These are phyloP conservation scores for Thelonectria rubi DNA, from an alignment of 2,329 filamentous ascomycete species.

Conservation along the genomic window DNA sequence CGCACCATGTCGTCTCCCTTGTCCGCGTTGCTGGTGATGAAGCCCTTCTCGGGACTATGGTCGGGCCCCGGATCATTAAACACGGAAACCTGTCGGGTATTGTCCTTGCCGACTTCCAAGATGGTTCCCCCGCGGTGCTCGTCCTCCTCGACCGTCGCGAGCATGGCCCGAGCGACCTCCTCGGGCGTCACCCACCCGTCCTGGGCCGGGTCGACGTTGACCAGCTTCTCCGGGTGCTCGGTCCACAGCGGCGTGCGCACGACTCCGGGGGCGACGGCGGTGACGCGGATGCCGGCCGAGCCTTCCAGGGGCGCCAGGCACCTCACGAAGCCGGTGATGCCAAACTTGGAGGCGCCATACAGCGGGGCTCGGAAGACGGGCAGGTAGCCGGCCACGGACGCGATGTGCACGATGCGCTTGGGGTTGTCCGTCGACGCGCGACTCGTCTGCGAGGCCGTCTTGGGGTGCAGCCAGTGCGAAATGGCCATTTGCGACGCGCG, in stretches of 20 bases:
- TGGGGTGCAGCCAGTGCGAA: constrained; percentile 48
- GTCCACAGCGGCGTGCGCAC: constrained; percentile 57
- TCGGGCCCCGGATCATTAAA: constrained; percentile 54
- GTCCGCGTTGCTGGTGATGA: constrained; percentile 41
- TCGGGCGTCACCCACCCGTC: constrained; percentile 54
- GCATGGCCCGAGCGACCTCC: constrained; percentile 56
- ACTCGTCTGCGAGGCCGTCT: constrained; percentile 1
- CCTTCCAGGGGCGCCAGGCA: constrained; percentile 50
- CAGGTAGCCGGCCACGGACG: constrained; percentile 49
- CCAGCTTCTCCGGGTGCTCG: constrained; percentile 55
- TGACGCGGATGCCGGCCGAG: constrained; percentile 49
- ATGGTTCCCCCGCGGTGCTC: constrained; percentile 51
- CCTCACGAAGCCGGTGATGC: constrained; percentile 52
- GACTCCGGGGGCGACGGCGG: constrained; percentile 55
- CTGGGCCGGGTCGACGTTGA: constrained; percentile 44
- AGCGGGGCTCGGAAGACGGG: constrained; percentile 48
- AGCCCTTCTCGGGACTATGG: constrained; percentile 37
- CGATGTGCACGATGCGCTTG: constrained; percentile 51
- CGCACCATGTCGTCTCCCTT: constrained; percentile 43
- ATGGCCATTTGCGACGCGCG: constrained; percentile 53
- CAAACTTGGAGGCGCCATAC: constrained; percentile 53
- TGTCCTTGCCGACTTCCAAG: constrained; percentile 50
- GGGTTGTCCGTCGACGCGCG: constrained; percentile 41
- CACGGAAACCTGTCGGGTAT: constrained; percentile 45
- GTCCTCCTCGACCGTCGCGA: constrained; percentile 48